Percentiles rank a stretch among this genome's conserved stretches.
These are phyloP conservation scores for Thuidium tamariscinum DNA, from an alignment of 225 moss, liverwort and hornwort genomes.

Conservation along the genomic window DNA sequence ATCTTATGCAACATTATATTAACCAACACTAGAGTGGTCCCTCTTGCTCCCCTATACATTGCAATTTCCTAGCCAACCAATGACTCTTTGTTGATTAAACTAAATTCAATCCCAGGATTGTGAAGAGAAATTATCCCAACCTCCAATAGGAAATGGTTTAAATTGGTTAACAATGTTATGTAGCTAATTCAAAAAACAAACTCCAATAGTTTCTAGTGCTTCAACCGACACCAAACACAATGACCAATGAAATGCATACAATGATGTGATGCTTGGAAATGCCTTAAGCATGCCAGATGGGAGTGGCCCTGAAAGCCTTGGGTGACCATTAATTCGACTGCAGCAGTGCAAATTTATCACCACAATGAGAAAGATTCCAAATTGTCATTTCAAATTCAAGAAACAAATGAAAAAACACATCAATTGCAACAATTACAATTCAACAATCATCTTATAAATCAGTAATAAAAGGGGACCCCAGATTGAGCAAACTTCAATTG, in stretches of 20 bases:
- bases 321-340: neutral
- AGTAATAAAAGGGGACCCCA: neutral
- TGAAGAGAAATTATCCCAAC: neutral
- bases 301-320: neutral
- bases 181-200: neutral
- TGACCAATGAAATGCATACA: neutral
- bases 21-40: fast-evolving
- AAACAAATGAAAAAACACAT: neutral
- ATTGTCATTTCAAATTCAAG: neutral
- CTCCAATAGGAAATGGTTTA: fast-evolving
- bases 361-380: neutral
- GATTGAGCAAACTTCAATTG: neutral
- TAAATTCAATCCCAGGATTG: neutral
- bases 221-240: neutral
- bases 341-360: neutral
- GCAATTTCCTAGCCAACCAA: neutral
- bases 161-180: too few relatives aligned
- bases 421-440: neutral
- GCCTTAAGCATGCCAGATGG: neutral
- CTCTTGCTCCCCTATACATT: fast-evolving
- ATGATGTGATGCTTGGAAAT: neutral
- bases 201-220: neutral
- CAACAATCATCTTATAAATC: neutral
- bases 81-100: neutral
- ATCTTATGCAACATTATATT: neutral